Percentiles rank a stretch among this genome's conserved stretches.
These are phyloP conservation scores for Aspergillus sp. DNA, from an alignment of 2,329 filamentous ascomycete genomes.

Conservation along the genomic window DNA sequence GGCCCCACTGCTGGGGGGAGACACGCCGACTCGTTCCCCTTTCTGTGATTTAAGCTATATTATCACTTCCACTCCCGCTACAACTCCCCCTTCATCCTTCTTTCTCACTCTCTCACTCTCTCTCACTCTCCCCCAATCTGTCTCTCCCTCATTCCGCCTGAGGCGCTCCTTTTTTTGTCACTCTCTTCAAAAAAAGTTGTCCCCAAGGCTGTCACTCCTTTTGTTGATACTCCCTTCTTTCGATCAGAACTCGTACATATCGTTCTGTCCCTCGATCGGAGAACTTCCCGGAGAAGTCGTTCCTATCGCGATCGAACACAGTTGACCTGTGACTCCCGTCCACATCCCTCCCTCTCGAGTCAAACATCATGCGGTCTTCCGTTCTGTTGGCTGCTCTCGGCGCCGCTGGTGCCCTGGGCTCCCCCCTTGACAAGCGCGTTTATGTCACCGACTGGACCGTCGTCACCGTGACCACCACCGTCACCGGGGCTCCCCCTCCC, in stretches of 20 bases:
- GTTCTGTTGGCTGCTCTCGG: constrained; percentile 36
- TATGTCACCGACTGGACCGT: constrained; percentile 37
- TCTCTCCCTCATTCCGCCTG: constrained; percentile 17
- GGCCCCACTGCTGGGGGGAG: constrained; percentile 13
- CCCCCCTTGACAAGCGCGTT: constrained; percentile 34
- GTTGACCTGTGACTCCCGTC: constrained; percentile 34
- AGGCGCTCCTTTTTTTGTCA: constrained; percentile 26
- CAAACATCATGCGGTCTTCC: constrained; percentile 32
- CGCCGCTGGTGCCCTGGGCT: constrained; percentile 33
- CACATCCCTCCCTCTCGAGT: background rate
- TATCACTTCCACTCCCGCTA: constrained; percentile 13
- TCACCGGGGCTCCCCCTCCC: constrained; percentile 25
- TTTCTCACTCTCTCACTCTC: constrained; percentile 16
- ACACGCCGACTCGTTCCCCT: background rate
- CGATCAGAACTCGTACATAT: constrained; percentile 16
- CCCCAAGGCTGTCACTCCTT: constrained; percentile 32
- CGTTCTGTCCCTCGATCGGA: constrained; percentile 9
- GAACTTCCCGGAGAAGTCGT: constrained; percentile 40
- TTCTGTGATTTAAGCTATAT: constrained; percentile 17
- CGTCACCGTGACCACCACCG: constrained; percentile 37
- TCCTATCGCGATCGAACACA: constrained; percentile 17
- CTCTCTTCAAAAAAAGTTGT: constrained; percentile 31
- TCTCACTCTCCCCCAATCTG: constrained; percentile 15
- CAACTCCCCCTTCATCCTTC: constrained; percentile 11
- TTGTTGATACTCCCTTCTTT: constrained; percentile 17